These are phyloP conservation scores for Draba incana DNA, from an alignment of 345 rosid species.

Conservation along the genomic window DNA sequence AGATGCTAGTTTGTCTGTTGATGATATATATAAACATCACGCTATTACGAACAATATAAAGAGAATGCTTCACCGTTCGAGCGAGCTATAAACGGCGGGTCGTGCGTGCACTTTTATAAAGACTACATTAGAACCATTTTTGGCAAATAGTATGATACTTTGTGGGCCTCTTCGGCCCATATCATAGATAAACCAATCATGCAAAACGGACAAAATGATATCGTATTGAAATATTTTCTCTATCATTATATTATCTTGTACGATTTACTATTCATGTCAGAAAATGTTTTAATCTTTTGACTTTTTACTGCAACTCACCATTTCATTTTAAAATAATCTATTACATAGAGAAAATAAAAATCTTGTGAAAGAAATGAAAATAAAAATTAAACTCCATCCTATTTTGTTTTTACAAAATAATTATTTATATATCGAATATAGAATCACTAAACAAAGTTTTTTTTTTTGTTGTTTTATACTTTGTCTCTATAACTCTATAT, in stretches of 20 bases:
- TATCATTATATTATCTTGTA: constrained; percentile 30
- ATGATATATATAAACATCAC: constrained; percentile 16
- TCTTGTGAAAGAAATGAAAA: not conserved
- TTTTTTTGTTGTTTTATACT: not conserved
- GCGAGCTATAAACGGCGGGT: constrained; percentile 9
- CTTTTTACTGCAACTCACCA: constrained; percentile 12
- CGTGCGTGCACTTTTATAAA: not conserved
- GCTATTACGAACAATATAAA: not conserved
- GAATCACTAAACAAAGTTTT: too few relatives aligned
- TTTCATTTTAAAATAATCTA: not conserved
- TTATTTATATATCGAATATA: too few relatives aligned
- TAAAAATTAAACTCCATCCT: not conserved
- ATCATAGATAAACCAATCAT: constrained; percentile 24
- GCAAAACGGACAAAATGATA: constrained; percentile 27
- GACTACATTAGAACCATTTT: not conserved
- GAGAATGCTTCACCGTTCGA: constrained; percentile 14
- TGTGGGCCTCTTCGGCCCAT: constrained; percentile 21
- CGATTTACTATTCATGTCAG: constrained; percentile 35
- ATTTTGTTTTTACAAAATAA: not conserved
- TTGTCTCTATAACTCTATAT: not conserved
- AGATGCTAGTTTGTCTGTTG: constrained; percentile 15
- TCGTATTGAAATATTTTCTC: constrained; percentile 16
- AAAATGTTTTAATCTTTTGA: constrained; percentile 31
- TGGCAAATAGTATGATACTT: not conserved
- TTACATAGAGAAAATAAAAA: not conserved